phyloP scores from a whole-genome alignment of 2,329 filamentous ascomycete species.

The Neospermospora avenae region DNA sequence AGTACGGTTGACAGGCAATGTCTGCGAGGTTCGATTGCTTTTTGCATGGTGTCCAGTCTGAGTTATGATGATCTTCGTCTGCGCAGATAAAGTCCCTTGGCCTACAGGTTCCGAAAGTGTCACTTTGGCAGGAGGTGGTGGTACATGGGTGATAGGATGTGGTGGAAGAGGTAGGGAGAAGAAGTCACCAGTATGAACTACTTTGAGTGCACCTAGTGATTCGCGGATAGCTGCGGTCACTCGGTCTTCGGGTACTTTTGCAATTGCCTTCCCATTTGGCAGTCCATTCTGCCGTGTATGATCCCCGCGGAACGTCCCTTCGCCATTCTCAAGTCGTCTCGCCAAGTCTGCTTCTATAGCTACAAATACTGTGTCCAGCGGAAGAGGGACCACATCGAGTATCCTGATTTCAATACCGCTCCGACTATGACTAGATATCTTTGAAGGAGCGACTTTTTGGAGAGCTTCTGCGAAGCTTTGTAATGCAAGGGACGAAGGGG shows the following conservation, averaged over 20 bases:
- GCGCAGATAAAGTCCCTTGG: constrained; percentile 74
- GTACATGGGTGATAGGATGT: constrained; percentile 82
- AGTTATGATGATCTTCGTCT: constrained; percentile 81
- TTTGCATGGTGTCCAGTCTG: constrained; percentile 56
- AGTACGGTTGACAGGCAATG: constrained; percentile 46
- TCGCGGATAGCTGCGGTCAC: constrained; percentile 67
- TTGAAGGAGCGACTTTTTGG: constrained; percentile 71
- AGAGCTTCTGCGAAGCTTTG: constrained; percentile 76
- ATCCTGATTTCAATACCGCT: constrained; percentile 80
- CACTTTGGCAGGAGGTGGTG: constrained; percentile 81
- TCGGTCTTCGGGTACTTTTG: constrained; percentile 49
- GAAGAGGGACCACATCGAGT: constrained; percentile 74
- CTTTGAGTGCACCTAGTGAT: constrained; percentile 66
- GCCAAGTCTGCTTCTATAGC: constrained; percentile 79
- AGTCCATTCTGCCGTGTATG: constrained; percentile 47
- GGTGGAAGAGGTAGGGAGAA: constrained; percentile 73
- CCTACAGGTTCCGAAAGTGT: constrained; percentile 92
- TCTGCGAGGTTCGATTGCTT: constrained; percentile 45
- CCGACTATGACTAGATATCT: constrained; percentile 67
- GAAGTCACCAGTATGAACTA: constrained; percentile 82
- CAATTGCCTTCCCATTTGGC: constrained; percentile 33
- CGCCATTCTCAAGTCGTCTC: constrained; percentile 75
- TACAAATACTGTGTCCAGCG: constrained; percentile 82
- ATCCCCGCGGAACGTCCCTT: constrained; percentile 74
- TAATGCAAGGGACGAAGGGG: constrained; percentile 66